These are phyloP conservation scores for Cercospora zeae-maydis DNA, from an alignment of 2,329 filamentous ascomycete genomes.

Conservation along the genomic window DNA sequence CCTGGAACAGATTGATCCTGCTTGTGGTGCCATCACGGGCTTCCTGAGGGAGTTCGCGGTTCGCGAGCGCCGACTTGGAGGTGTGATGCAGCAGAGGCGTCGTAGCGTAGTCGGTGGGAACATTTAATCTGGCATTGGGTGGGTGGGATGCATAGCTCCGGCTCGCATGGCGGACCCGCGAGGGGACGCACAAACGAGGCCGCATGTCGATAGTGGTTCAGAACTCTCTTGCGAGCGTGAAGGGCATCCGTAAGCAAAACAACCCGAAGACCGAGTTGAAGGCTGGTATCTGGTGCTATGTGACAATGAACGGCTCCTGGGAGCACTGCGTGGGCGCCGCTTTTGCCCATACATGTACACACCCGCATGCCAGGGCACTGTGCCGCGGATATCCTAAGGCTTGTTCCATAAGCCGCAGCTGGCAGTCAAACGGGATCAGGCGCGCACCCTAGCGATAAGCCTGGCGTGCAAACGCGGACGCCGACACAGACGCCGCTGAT, in stretches of 20 bases:
- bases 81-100: slow-evolving; percentile 79
- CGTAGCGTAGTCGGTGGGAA: slow-evolving; percentile 80
- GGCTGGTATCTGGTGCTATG: no score
- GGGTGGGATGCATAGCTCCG: slow-evolving; percentile 48
- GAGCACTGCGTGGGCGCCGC: no score
- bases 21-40: slow-evolving; percentile 57
- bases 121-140: slow-evolving; percentile 65
- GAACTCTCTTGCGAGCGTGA: neutral
- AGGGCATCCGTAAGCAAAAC: no score
- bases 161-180: neutral
- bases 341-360: neutral
- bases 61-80: slow-evolving; percentile 65
- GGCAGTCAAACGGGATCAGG: neutral
- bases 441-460: neutral
- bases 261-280: no score
- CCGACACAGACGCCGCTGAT: neutral
- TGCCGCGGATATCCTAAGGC: no score
- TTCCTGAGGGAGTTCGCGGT: slow-evolving; percentile 62
- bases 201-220: neutral
- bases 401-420: neutral
- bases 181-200: neutral
- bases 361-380: neutral
- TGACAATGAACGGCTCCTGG: no score
- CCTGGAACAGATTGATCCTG: slow-evolving; percentile 89
- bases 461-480: neutral